phyloP scores from a whole-genome alignment of 2,329 filamentous ascomycete species.

The Pezicula neosporulosa region DNA sequence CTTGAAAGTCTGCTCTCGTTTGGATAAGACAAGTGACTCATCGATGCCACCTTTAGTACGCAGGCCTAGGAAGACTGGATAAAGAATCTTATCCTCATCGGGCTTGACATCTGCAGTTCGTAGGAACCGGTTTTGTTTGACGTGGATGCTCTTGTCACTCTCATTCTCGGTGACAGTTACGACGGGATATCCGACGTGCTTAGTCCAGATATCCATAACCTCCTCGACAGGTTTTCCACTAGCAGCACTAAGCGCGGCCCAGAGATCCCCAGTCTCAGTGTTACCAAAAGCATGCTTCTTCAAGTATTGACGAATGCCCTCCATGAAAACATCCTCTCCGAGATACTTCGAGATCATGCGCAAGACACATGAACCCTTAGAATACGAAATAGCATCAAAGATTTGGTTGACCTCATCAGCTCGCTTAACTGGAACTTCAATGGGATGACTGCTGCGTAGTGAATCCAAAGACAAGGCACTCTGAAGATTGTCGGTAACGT shows the following conservation, averaged over 20 bases:
- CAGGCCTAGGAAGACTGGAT: constrained; percentile 84
- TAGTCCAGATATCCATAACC: constrained; percentile 96
- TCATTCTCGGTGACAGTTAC: constrained; percentile 79
- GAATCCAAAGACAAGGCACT: constrained; percentile 86
- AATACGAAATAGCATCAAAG: constrained; percentile 96
- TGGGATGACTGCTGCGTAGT: constrained; percentile 89
- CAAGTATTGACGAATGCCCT: constrained; percentile 85
- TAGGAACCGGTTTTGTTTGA: constrained; percentile 95
- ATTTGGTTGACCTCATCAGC: constrained; percentile 98
- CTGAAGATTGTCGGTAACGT: constrained; percentile 89
- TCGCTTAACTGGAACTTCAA: constrained; percentile 92
- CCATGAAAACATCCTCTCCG: constrained; percentile 88
- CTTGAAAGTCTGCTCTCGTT: constrained; percentile 75
- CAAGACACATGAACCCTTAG: constrained; percentile 91
- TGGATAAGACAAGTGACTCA: constrained; percentile 65
- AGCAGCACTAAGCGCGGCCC: constrained; percentile 81
- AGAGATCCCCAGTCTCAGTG: constrained; percentile 86
- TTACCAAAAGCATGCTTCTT: constrained; percentile 98
- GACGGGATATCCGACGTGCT: constrained; percentile 91
- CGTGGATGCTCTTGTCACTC: constrained; percentile 67
- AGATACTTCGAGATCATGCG: constrained; percentile 97
- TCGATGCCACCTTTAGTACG: constrained; percentile 81
- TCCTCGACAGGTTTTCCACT: constrained; percentile 88
- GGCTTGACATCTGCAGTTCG: constrained; percentile 90
- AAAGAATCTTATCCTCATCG: constrained; percentile 84